Percentiles rank a stretch among this genome's conserved stretches.
phyloP scores from a whole-genome alignment of 2,329 filamentous ascomycete species.

The Gnomoniopsis sp. region DNA sequence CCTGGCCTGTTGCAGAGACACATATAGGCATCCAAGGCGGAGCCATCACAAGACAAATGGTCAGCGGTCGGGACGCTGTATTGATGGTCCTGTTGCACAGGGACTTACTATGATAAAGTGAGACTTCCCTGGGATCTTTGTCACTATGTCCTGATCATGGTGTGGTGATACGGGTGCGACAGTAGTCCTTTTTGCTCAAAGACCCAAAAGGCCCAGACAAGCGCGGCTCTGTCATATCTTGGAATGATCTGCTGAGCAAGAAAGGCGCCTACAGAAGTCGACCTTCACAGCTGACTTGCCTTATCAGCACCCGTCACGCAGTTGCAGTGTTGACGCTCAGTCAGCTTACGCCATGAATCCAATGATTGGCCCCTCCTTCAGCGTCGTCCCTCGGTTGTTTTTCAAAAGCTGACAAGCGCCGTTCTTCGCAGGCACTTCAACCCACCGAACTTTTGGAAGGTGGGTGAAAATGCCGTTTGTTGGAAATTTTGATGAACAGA shows the following conservation, averaged over 20 bases:
- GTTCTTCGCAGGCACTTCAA: neutral
- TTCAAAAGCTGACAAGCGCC: neutral
- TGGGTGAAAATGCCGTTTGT: neutral
- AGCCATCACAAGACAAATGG: neutral
- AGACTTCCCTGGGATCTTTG: neutral
- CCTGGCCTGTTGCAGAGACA: too few species aligned
- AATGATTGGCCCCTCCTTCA: neutral
- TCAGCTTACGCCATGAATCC: neutral
- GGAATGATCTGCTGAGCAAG: neutral
- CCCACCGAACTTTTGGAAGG: too few species aligned
- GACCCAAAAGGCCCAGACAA: neutral
- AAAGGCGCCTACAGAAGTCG: neutral
- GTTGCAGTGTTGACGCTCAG: neutral
- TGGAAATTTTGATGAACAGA: neutral
- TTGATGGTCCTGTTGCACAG: neutral
- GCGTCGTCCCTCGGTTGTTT: neutral
- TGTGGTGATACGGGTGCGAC: neutral
- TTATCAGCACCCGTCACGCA: constrained; percentile 3
- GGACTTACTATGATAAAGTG: neutral
- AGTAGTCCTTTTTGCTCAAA: neutral
- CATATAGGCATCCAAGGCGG: too few species aligned
- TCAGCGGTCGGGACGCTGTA: neutral
- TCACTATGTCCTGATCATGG: neutral
- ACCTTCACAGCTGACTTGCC: constrained; percentile 2
- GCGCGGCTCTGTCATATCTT: constrained; percentile 10